Conservation (phyloP, 208 protist genomes). For the Trypanosoma rangeli region DNA sequence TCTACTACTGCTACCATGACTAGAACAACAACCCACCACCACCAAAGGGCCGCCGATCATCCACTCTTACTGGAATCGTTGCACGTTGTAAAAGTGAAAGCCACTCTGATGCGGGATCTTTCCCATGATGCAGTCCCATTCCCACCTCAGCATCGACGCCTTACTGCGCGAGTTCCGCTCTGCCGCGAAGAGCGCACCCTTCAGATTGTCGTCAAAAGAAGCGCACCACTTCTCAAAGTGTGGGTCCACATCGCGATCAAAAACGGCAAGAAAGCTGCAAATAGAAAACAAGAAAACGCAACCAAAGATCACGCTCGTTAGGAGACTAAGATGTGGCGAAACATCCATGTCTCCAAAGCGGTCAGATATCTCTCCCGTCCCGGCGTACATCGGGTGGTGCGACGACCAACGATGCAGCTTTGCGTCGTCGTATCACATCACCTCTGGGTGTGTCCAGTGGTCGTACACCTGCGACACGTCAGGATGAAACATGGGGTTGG, state of each 20-base stretch:
- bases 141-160: conserved; percentile 50
- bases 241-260: conserved; percentile 43
- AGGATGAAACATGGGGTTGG: conserved; percentile 89
- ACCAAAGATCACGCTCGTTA: conserved; percentile 37
- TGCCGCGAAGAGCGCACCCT: conserved; percentile 71
- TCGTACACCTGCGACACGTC: conserved; percentile 90
- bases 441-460: conserved; percentile 91
- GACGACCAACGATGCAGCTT: conserved; percentile 87
- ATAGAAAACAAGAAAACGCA: conserved; percentile 45
- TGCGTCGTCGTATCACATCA: conserved; percentile 91
- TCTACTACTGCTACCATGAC: background rate
- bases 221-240: conserved; percentile 76
- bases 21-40: background rate
- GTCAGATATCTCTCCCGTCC: conserved; percentile 75
- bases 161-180: conserved; percentile 77
- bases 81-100: conserved; percentile 53
- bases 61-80: background rate
- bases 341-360: conserved; percentile 89
- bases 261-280: conserved; percentile 53
- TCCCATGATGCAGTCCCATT: conserved; percentile 86
- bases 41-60: background rate
- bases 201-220: conserved; percentile 63
- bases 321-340: conserved; percentile 52
- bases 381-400: conserved; percentile 83
- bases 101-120: conserved; percentile 33